Percentiles rank a stretch among this genome's conserved stretches.
Evolutionary conservation across 1,284 basidiomycete genomes (phyloP).

Genomic region (Termitomyces sp.): DNA sequence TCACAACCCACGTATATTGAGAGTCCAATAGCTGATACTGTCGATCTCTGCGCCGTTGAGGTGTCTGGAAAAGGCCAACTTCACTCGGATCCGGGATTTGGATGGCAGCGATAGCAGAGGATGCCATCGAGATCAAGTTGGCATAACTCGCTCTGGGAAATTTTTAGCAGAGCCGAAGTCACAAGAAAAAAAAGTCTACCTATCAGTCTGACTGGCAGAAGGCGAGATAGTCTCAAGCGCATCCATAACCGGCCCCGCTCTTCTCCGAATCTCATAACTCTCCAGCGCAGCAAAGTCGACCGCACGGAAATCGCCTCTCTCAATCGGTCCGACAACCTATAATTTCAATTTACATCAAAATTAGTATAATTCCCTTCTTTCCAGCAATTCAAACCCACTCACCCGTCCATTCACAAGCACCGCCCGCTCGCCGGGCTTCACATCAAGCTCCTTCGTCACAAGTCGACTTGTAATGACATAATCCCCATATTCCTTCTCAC

Average conservation of each 20-base stretch:
- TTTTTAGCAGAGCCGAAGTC: neutral
- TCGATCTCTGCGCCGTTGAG: conserved; percentile 47
- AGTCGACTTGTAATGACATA: conserved; percentile 41
- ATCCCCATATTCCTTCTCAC: conserved; percentile 29
- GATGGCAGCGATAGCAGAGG: conserved; percentile 67
- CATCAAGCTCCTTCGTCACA: conserved; percentile 46
- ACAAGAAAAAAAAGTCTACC: conserved; percentile 28
- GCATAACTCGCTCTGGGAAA: conserved; percentile 45
- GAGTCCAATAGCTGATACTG: conserved; percentile 58
- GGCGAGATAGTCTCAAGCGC: conserved; percentile 55
- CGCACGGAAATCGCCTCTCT: conserved; percentile 47
- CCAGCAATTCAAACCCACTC: conserved; percentile 18
- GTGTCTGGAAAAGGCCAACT: conserved; percentile 65
- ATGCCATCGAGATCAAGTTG: conserved; percentile 56
- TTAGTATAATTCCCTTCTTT: neutral
- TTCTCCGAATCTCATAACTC: conserved; percentile 66
- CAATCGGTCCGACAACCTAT: conserved; percentile 61
- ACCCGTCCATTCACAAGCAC: conserved; percentile 83
- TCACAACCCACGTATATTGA: conserved; percentile 55
- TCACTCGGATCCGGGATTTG: conserved; percentile 69
- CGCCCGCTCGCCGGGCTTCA: conserved; percentile 54
- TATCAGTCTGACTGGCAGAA: conserved; percentile 36
- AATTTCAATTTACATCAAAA: conserved; percentile 14
- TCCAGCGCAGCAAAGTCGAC: conserved; percentile 69
- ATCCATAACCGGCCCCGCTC: conserved; percentile 61